phyloP scores from a whole-genome alignment of 164 flowering plant genomes.

The Chloranthus sessilifolius region DNA sequence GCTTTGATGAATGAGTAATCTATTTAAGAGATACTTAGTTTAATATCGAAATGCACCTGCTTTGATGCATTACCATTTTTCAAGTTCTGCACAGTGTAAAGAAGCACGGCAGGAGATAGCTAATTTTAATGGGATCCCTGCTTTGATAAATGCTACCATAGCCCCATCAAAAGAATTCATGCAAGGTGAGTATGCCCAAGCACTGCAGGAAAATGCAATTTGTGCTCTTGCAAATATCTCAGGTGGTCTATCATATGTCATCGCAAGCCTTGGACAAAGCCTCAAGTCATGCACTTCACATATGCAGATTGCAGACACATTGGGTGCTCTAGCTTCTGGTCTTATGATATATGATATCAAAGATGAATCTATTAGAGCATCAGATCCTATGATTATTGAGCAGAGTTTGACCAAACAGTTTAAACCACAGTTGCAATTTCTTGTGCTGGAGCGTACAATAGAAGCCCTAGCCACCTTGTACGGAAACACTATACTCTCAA shows the following conservation, averaged over 20 bases:
- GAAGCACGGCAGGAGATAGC: slow-evolving; percentile 85
- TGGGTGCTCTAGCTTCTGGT: slow-evolving; percentile 99
- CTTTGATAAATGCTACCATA: slow-evolving; percentile 95
- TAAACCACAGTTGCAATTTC: slow-evolving; percentile 68
- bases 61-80: too few species aligned
- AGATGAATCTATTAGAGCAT: slow-evolving; percentile 73
- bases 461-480: slow-evolving; percentile 99
- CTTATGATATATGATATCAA: slow-evolving; percentile 94
- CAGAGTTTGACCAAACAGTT: slow-evolving; percentile 72
- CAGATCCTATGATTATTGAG: slow-evolving; percentile 78
- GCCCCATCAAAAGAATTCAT: slow-evolving; percentile 99
- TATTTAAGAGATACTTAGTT: too few species aligned
- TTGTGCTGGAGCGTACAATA: slow-evolving; percentile 91
- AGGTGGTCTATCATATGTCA: slow-evolving; percentile 94
- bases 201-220: slow-evolving; percentile 98
- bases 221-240: slow-evolving; percentile 98
- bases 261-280: slow-evolving; percentile 97
- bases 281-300: slow-evolving; percentile 92
- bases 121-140: slow-evolving; percentile 81
- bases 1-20: too few species aligned
- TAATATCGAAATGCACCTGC: too few species aligned
- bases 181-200: slow-evolving; percentile 99
- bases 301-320: slow-evolving; percentile 87
- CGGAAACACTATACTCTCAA: slow-evolving; percentile 66
- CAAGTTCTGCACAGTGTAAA: slow-evolving; percentile 86